phyloP scores from a whole-genome alignment of 495 filamentous ascomycete genomes.

The Hypoxylon trugodes region DNA sequence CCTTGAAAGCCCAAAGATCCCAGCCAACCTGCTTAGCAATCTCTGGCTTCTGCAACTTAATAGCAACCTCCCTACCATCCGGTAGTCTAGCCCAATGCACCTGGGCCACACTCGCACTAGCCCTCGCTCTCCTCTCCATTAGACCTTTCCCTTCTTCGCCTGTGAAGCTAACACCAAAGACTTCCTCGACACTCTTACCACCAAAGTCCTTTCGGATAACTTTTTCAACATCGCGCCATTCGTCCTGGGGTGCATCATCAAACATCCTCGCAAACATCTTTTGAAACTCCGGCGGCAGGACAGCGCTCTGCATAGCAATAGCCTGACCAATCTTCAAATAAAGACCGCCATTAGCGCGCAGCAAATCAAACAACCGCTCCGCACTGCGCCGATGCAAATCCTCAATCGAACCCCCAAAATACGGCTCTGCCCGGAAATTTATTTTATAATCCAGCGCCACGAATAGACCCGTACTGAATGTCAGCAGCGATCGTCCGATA shows the following conservation, averaged over 20 bases:
- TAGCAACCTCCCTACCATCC: conserved; percentile 88
- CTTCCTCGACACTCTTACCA: conserved; percentile 78
- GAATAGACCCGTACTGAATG: conserved; percentile 79
- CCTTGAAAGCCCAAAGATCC: conserved; percentile 97
- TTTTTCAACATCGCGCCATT: conserved; percentile 86
- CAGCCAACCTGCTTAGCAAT: conserved; percentile 87
- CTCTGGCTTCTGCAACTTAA: conserved; percentile 97
- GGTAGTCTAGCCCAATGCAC: conserved; percentile 90
- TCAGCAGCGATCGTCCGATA: conserved; percentile 79
- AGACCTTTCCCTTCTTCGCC: conserved; percentile 71
- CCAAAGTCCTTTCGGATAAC: conserved; percentile 91
- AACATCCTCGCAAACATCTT: conserved; percentile 96
- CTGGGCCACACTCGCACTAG: conserved; percentile 92
- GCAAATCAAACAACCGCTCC: conserved; percentile 77
- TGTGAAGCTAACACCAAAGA: conserved; percentile 84
- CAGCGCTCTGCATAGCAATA: conserved; percentile 95
- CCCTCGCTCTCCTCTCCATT: conserved; percentile 87
- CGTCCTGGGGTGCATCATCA: conserved; percentile 95
- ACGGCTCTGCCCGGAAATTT: conserved; percentile 86
- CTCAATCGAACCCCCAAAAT: conserved; percentile 69
- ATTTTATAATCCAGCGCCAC: conserved; percentile 94
- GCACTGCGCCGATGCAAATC: conserved; percentile 84
- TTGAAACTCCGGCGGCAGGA: conserved; percentile 92
- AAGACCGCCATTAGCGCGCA: conserved; percentile 86
- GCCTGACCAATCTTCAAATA: conserved; percentile 99